A percentile compares a stretch with the other conserved stretches of the same genome.
Conservation (phyloP, 2,329 filamentous ascomycete species). For the Huntiella abstrusa region DNA sequence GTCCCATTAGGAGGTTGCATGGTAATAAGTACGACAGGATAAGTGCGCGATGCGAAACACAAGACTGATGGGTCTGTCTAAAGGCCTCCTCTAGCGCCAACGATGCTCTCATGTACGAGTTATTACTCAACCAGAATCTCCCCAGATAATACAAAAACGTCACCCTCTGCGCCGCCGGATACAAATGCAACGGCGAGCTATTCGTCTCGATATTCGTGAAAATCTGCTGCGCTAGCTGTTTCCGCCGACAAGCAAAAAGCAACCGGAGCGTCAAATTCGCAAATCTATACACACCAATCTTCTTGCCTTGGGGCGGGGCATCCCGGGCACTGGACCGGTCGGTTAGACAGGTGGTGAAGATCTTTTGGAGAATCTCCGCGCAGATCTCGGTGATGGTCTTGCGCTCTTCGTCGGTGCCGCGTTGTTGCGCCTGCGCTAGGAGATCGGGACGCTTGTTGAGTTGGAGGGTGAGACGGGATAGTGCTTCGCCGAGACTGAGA, state of each 20-base stretch:
- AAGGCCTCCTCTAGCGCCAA: constrained; percentile 64
- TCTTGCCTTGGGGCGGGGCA: constrained; percentile 62
- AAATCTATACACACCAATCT: constrained; percentile 75
- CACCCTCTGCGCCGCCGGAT: constrained; percentile 70
- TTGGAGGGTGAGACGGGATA: constrained; percentile 67
- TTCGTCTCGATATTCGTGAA: constrained; percentile 75
- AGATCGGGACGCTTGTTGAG: constrained; percentile 67
- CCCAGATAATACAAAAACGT: constrained; percentile 92
- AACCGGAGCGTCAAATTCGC: constrained; percentile 81
- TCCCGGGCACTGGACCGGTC: constrained; percentile 52
- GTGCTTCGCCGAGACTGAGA: constrained; percentile 60
- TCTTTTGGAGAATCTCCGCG: constrained; percentile 74
- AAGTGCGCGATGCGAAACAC: constrained; percentile 53
- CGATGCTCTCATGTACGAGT: constrained; percentile 61
- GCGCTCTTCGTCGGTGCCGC: constrained; percentile 42
- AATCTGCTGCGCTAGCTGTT: constrained; percentile 67
- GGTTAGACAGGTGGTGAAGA: constrained; percentile 76
- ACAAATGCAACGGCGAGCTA: constrained; percentile 62
- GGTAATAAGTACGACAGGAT: constrained; percentile 75
- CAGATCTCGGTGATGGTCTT: constrained; percentile 71
- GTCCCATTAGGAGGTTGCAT: constrained; percentile 65
- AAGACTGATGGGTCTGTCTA: constrained; percentile 40
- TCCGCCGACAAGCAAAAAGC: constrained; percentile 70
- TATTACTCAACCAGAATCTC: constrained; percentile 71
- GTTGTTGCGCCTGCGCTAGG: constrained; percentile 21